Percentiles rank a stretch among this genome's conserved stretches.
Evolutionary conservation across 73 alveolate species (phyloP).

Genomic region (Uronychia binucleata): DNA sequence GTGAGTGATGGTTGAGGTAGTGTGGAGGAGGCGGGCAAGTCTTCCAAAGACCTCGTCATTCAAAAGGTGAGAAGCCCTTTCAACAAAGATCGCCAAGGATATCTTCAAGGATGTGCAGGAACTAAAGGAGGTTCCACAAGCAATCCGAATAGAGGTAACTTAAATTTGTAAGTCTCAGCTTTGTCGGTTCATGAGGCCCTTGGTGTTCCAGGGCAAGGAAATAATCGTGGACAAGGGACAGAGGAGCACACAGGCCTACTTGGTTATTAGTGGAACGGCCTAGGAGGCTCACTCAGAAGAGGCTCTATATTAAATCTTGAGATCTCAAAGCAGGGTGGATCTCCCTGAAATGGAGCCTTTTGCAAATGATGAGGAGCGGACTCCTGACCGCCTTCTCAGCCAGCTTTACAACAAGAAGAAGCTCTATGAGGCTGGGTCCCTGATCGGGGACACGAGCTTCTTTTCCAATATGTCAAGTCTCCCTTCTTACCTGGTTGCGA

Average conservation of each 20-base stretch:
- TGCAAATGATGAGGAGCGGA: background rate
- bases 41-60: too few species aligned
- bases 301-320: background rate
- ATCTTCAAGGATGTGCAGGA: background rate
- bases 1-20: too few species aligned
- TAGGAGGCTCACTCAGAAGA: background rate
- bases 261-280: background rate
- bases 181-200: background rate
- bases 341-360: background rate
- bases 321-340: background rate
- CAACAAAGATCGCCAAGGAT: background rate
- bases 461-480: background rate
- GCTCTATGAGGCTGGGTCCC: background rate
- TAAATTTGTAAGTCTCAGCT: background rate
- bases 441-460: background rate
- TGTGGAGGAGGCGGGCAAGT: too few species aligned
- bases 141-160: background rate
- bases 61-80: background rate
- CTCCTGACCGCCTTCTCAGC: background rate
- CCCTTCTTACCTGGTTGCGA: background rate
- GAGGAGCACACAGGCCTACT: background rate
- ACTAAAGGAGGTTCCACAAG: background rate
- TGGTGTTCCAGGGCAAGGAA: background rate
- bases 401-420: background rate
- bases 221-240: background rate